Base-by-base conservation (phyloP, 2,329 filamentous ascomycete species). In the Rachicladosporium sp. region DNA sequence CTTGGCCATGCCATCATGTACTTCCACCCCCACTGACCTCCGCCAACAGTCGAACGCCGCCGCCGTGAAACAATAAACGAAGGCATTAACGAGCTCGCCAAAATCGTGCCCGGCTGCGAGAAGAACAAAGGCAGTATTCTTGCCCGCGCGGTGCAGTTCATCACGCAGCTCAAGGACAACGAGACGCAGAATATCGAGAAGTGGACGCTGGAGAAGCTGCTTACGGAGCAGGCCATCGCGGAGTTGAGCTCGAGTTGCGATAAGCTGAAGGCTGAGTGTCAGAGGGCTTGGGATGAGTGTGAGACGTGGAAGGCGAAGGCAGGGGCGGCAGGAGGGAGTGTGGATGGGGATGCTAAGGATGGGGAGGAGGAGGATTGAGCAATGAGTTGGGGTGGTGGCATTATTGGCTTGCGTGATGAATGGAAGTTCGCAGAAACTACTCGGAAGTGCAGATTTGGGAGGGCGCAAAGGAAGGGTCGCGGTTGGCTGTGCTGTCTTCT, bases 61-160 rank as follows among this genome's bases (percentile, higher is more conserved):
- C 86, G 91, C 33, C 84, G 91, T 47, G 91, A 98, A 64, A 95
- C 91, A 0, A 98, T 98, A 60, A 98, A 98, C 50, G 91, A 98
- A 64, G 91, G 91, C 36, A 98, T 98, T 52, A 96, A 95, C 56
- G 91, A 96, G 62, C 76, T 98, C 23, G 85, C 89, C 50, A 96
- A 95, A 67, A 93, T 98, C 49, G 91, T 98, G 0, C 91, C 91
- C 0, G 87, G 87, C 10, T 95, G 89, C 55, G 91, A 98, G 64
- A 98, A 96, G 71, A 96, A 98, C 69, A 98, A 98, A 65, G 91
- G 91, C 1, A 93, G 87, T 2, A 96, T 98, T 48, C 69, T 98
- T 30, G 84, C 93, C 58, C 84, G 89, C 29, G 87, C 91, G 0
- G 89, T 95, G 7, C 80, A 86, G 47, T 96, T 94, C 66, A 96